Evolutionary conservation across 176 grass and related monocot genomes (phyloP).

Genomic region (Aegilops tauschii): DNA sequence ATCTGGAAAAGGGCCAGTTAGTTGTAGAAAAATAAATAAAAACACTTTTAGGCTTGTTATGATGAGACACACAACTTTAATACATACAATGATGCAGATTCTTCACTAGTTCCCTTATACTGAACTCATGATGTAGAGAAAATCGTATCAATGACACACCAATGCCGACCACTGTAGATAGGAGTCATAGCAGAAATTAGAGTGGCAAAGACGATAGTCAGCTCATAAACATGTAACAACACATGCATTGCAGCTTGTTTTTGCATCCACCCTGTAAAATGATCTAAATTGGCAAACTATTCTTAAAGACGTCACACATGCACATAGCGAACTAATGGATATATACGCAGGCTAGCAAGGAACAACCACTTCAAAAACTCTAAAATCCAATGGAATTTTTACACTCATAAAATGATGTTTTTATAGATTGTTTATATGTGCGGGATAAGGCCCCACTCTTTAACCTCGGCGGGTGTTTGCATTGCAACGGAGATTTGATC

Average conservation of each 20-base stretch:
- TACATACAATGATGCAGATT: background rate
- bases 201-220: background rate
- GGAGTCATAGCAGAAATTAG: background rate
- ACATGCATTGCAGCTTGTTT: background rate
- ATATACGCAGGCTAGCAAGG: too few relatives aligned
- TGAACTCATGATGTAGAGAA: background rate
- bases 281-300: too few relatives aligned
- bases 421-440: too few relatives aligned
- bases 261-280: too few relatives aligned
- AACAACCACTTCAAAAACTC: too few relatives aligned
- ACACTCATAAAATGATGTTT: too few relatives aligned
- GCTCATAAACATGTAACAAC: background rate
- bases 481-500: too few relatives aligned
- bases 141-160: background rate
- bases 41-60: background rate
- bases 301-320: too few relatives aligned
- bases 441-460: background rate
- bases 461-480: too few relatives aligned
- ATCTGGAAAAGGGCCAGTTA: too few relatives aligned
- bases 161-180: background rate
- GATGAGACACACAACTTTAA: background rate
- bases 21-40: background rate
- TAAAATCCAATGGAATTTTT: too few relatives aligned
- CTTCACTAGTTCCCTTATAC: background rate
- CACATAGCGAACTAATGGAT: background rate